Base-by-base conservation (phyloP, 2,329 filamentous ascomycete genomes). In the Neonectria coccinea region DNA sequence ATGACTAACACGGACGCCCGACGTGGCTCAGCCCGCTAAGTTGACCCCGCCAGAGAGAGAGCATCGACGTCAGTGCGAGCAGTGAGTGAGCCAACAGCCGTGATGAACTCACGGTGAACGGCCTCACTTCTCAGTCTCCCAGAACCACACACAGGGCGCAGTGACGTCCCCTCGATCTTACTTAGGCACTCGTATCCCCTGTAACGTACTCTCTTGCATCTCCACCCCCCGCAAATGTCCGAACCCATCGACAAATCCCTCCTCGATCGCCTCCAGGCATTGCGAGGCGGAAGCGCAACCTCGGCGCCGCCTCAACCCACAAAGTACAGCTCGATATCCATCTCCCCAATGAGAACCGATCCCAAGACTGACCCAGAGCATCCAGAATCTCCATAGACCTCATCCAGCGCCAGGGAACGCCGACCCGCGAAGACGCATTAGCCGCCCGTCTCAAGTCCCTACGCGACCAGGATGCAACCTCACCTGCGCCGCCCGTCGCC, bases 191-290 rank as follows among this genome's bases (percentile, higher is more conserved):
- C 29, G 10, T 31, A 31, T 31, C 29, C 29, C 7, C 29, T 31
- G 29, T 20, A 20, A 20, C 20, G 20, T 11, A 31, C 10, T 31
- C 29, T 36, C 33, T 4, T 36, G 1, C 33, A 14, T 14, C 12
- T 11, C 33, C 11, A 12, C 12, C 12, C 31, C 36, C 36, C 36
- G 36, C 36, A 16, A 39, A 80, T 80, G 79, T 71, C 76, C 7
- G 71, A 77, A 64, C 74, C 77, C 36, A 59, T 79, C 31, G 85
- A 87, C 68, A 81, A 78, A 64, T 82, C 81, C 20, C 77, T 89
- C 25, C 76, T 88, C 22, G 83, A 85, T 61, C 83, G 86, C 31
- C 79, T 89, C 31, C 86, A 86, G 56, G 86, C 86, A 10, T 77
- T 89, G 41, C 75, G 78, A 52, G 78, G 77, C 22, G 67, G 68